A percentile compares a stretch with the other conserved stretches of the same genome.
Conservation (phyloP, 257 asterid genomes). For the Solanum okadae region DNA sequence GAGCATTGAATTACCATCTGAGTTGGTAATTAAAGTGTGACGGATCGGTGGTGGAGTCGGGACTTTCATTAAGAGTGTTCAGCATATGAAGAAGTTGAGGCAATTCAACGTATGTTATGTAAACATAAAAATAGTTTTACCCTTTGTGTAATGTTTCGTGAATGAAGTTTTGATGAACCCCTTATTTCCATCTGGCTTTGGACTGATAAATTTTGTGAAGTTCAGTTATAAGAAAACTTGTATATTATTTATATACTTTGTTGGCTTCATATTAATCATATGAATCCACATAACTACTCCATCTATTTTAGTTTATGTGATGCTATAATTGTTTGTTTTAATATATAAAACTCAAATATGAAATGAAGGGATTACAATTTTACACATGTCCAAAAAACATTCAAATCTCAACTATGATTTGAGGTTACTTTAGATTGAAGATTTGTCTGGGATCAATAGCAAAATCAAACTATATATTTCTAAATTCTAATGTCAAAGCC, state of each 20-base stretch:
- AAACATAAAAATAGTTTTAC: not conserved
- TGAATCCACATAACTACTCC: not conserved
- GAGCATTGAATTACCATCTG: not conserved
- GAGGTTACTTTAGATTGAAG: no score
- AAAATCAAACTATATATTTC: no score
- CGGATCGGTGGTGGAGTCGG: fast-evolving
- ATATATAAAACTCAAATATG: no score
- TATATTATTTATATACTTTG: not conserved
- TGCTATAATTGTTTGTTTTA: not conserved
- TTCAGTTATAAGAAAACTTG: not conserved
- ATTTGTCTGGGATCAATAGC: no score
- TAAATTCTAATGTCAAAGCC: not conserved
- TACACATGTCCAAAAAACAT: no score
- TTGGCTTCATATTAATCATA: not conserved
- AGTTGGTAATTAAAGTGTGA: not conserved
- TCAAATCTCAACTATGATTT: no score
- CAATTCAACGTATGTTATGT: not conserved
- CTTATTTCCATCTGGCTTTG: not conserved
- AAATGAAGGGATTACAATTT: no score
- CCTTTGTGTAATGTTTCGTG: not conserved
- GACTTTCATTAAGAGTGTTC: not conserved
- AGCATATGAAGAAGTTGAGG: not conserved
- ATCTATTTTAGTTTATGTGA: not conserved
- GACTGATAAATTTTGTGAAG: not conserved
- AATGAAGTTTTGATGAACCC: not conserved